Evolutionary conservation across 2,329 filamentous ascomycete species (phyloP), one percentile per base, ranked within the genome.

Genomic region (Pyricularia grisea): DNA sequence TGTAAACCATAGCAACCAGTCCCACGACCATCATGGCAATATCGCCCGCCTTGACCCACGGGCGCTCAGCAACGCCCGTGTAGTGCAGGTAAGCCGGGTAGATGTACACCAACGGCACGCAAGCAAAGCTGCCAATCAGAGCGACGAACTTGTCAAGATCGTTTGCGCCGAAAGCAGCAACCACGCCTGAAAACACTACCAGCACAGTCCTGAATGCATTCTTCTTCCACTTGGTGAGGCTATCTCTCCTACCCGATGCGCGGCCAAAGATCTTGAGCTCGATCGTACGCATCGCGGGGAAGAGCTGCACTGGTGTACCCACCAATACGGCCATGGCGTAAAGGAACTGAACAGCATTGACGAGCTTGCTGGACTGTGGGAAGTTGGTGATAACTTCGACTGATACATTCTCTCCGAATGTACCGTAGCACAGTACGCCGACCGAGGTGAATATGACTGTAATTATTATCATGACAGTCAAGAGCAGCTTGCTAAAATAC

Each of bases 141-240:
- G 93, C 91, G 36, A 99, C 96, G 78, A 99, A 99, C 80, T 98
- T 98, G 82, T 99, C 95, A 68, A 99, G 82, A 79, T 98, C 90
- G 73, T 93, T 92, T 2, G 95, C 94, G 71, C 95, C 95, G 64
- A 90, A 89, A 93, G 93, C 98, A 1, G 94, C 94, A 73, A 99
- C 91, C 70, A 89, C 80, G 0, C 94, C 92, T 76, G 94, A 98
- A 30, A 95, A 79, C 75, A 92, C 87, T 67, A 98, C 95, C 71
- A 97, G 88, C 76, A 94, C 90, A 83, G 98, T 99, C 69, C 95
- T 90, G 83, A 97, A 99, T 42, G 90, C 83, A 74, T 99, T 99
- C 88, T 99, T 99, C 85, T 98, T 92, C 95, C 95, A 99, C 83
- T 99, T 99, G 83, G 99, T 97, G 77, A 92, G 95, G 0, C 93